Percentiles rank a stretch among this genome's conserved stretches.
These are phyloP conservation scores for Pisolithus tinctorius DNA, from an alignment of 768 basidiomycete species.

Conservation along the genomic window DNA sequence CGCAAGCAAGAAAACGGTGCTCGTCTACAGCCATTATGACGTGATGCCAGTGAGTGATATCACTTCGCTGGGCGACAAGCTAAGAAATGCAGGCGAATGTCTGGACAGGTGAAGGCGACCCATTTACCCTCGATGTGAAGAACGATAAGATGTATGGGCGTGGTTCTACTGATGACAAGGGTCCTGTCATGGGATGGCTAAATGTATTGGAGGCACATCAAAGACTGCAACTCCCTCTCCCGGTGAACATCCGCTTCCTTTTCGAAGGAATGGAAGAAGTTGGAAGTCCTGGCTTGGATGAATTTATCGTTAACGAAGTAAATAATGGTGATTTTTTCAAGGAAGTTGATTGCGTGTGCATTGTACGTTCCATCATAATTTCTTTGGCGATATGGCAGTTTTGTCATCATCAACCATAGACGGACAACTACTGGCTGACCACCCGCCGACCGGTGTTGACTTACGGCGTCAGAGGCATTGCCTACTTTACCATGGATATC, in stretches of 20 bases:
- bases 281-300: conserved; percentile 87
- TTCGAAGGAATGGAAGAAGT: conserved; percentile 99
- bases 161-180: conserved; percentile 88
- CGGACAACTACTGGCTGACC: conserved; percentile 94
- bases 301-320: conserved; percentile 72
- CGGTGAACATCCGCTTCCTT: conserved; percentile 86
- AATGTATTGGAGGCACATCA: conserved; percentile 84
- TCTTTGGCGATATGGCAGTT: not conserved
- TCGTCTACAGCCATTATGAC: conserved; percentile 87
- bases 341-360: conserved; percentile 89
- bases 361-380: conserved; percentile 41
- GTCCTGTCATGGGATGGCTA: conserved; percentile 82
- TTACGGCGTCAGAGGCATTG: conserved; percentile 83
- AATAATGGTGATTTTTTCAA: conserved; percentile 71
- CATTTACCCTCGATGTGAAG: conserved; percentile 58
- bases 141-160: conserved; percentile 71
- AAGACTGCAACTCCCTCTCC: conserved; percentile 58
- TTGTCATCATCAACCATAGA: conserved; percentile 32
- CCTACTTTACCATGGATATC: conserved; percentile 79
- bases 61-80: not conserved
- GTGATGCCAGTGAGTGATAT: conserved; percentile 65
- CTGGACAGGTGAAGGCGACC: conserved; percentile 33
- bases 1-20: conserved; percentile 79
- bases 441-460: conserved; percentile 74
- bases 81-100: not conserved